phyloP scores from a whole-genome alignment of 2,329 filamentous ascomycete genomes.

The Fusarium drepaniforme region DNA sequence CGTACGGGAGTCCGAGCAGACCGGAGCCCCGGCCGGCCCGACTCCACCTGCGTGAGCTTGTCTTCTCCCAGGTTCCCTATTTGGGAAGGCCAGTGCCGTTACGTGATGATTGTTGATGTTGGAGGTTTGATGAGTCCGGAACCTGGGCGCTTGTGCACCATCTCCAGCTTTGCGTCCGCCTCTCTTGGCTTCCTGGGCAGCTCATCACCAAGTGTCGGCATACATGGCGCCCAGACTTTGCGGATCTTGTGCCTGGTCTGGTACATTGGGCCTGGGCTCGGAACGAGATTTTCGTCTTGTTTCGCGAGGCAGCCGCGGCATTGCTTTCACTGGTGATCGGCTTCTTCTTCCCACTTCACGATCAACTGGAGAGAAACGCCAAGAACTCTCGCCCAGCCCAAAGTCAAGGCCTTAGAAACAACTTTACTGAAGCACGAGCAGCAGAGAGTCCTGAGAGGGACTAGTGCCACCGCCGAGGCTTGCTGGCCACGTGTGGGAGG shows the following conservation, averaged over 20 bases:
- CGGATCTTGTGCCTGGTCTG: neutral
- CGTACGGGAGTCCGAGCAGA: constrained; percentile 4
- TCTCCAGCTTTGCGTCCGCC: neutral
- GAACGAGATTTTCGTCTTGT: constrained; percentile 9
- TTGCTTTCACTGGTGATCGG: neutral
- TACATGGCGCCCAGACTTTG: neutral
- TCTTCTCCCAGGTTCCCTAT: constrained; percentile 21
- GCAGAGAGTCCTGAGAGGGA: constrained; percentile 20
- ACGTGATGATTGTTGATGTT: constrained; percentile 29
- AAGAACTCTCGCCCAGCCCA: neutral
- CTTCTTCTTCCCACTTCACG: constrained; percentile 10
- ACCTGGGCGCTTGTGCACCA: neutral
- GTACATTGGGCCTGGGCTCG: neutral
- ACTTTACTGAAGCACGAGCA: constrained; percentile 24
- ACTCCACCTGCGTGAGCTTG: constrained; percentile 27
- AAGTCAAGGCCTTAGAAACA: constrained; percentile 9
- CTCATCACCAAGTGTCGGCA: neutral
- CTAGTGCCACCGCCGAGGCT: constrained; percentile 30
- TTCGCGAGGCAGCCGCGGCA: constrained; percentile 9
- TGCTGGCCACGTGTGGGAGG: constrained; percentile 43
- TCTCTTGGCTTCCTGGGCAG: neutral
- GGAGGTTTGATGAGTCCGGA: constrained; percentile 11
- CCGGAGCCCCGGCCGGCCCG: constrained; percentile 18
- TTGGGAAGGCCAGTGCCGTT: constrained; percentile 15
- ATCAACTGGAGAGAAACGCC: constrained; percentile 1